Evolutionary conservation across 2,329 filamentous ascomycete species (phyloP).

Genomic region (Colletotrichum echinochloae): DNA sequence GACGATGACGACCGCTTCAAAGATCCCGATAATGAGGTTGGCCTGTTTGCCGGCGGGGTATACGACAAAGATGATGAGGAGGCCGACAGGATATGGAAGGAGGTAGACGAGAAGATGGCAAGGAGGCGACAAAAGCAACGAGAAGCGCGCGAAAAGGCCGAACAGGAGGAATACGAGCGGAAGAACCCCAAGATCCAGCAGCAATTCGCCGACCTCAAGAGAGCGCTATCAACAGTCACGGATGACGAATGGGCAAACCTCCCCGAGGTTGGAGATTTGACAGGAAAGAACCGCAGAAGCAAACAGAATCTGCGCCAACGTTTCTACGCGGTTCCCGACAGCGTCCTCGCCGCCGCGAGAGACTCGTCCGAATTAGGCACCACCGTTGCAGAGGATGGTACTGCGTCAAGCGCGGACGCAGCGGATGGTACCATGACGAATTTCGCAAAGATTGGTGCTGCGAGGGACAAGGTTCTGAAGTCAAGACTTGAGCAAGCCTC

Average conservation of each 20-base stretch:
- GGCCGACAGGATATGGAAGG: constrained; percentile 94
- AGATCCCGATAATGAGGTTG: constrained; percentile 97
- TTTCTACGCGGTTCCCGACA: constrained; percentile 97
- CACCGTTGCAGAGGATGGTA: constrained; percentile 85
- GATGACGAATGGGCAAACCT: constrained; percentile 98
- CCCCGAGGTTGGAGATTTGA: constrained; percentile 96
- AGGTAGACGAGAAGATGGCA: constrained; percentile 98
- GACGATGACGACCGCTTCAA: constrained; percentile 87
- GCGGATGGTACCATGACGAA: constrained; percentile 96
- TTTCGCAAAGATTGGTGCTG: constrained; percentile 96
- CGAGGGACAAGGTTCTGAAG: constrained; percentile 93
- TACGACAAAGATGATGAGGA: constrained; percentile 99
- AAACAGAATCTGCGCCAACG: constrained; percentile 85
- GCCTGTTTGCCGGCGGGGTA: constrained; percentile 92
- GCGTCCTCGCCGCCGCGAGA: constrained; percentile 88
- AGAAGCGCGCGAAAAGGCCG: constrained; percentile 92
- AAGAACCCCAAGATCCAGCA: constrained; percentile 99
- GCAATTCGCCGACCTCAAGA: constrained; percentile 96
- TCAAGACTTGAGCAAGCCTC: constrained; percentile 94
- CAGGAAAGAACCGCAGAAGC: constrained; percentile 88
- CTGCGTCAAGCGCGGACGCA: constrained; percentile 58
- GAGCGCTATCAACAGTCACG: constrained; percentile 86
- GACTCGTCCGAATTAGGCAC: constrained; percentile 86
- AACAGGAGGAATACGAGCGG: constrained; percentile 93
- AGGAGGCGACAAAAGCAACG: constrained; percentile 87